Evolutionary conservation across 441 rosid genomes (phyloP).

Genomic region (Populus hybrid): DNA sequence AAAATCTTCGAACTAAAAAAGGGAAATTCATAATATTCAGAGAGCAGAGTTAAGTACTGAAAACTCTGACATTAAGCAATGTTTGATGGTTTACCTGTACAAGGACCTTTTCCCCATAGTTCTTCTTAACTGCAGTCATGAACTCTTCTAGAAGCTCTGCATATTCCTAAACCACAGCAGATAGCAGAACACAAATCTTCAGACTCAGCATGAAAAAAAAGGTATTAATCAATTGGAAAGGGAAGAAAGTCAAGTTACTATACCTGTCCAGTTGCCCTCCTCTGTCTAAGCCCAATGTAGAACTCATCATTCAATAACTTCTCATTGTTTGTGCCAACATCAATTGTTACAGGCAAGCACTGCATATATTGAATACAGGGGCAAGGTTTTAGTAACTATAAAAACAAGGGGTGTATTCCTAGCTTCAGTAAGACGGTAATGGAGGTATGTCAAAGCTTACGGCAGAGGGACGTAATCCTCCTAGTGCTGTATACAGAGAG

Average conservation of each 20-base stretch:
- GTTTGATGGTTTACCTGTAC: constrained; percentile 51
- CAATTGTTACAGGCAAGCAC: constrained; percentile 91
- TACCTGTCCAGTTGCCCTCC: constrained; percentile 86
- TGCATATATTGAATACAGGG: constrained; percentile 24
- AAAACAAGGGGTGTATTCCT: not conserved
- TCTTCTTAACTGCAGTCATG: constrained; percentile 83
- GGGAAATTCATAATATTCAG: constrained; percentile 13
- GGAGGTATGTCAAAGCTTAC: constrained; percentile 36
- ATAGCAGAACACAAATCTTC: not conserved
- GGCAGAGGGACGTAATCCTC: constrained; percentile 87
- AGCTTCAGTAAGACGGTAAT: not conserved
- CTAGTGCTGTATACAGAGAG: constrained; percentile 79
- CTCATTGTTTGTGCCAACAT: constrained; percentile 92
- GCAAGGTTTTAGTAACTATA: constrained; percentile 5
- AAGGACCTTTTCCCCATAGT: constrained; percentile 81
- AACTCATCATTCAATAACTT: constrained; percentile 74
- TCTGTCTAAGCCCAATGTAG: constrained; percentile 73
- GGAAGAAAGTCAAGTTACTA: constrained; percentile 4
- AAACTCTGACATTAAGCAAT: not conserved
- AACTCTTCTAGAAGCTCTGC: constrained; percentile 74
- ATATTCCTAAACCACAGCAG: constrained; percentile 50
- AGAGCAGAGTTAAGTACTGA: not conserved
- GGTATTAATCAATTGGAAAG: not conserved
- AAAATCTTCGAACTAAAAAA: constrained; percentile 86
- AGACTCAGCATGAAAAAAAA: not conserved